These are phyloP conservation scores for Claviceps spartinae DNA, from an alignment of 2,329 filamentous ascomycete genomes.

Conservation along the genomic window DNA sequence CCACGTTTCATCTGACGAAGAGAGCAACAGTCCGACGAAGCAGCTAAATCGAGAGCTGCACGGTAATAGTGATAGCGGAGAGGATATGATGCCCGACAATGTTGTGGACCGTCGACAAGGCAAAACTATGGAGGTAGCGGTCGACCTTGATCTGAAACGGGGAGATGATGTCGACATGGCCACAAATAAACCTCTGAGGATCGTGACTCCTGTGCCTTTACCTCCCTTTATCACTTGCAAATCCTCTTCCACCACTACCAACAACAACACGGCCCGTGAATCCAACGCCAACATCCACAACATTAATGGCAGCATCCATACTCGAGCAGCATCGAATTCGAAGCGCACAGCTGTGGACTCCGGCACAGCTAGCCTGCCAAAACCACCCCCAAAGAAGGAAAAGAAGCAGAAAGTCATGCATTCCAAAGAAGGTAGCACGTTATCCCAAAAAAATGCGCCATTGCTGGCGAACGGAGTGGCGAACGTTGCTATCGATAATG, in stretches of 20 bases:
- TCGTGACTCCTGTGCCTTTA: constrained; percentile 3
- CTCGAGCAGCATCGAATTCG: background rate
- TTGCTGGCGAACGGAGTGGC: background rate
- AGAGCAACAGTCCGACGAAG: constrained; percentile 14
- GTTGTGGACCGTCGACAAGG: background rate
- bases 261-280: no score
- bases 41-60: constrained; percentile 15
- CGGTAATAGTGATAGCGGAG: constrained; percentile 2
- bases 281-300: background rate
- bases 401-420: background rate
- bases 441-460: background rate
- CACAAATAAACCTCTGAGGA: background rate
- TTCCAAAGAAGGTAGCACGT: constrained; percentile 2
- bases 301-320: no score
- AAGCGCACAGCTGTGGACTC: background rate
- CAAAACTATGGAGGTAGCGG: background rate
- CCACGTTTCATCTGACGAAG: constrained; percentile 17
- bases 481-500: background rate
- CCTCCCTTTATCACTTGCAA: background rate
- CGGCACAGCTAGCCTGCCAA: background rate
- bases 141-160: constrained; percentile 1
- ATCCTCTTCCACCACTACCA: background rate
- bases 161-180: no score
- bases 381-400: background rate
- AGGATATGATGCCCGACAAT: background rate